phyloP scores from a whole-genome alignment of 2,329 filamentous ascomycete genomes.

The Zopfia rhizophila region DNA sequence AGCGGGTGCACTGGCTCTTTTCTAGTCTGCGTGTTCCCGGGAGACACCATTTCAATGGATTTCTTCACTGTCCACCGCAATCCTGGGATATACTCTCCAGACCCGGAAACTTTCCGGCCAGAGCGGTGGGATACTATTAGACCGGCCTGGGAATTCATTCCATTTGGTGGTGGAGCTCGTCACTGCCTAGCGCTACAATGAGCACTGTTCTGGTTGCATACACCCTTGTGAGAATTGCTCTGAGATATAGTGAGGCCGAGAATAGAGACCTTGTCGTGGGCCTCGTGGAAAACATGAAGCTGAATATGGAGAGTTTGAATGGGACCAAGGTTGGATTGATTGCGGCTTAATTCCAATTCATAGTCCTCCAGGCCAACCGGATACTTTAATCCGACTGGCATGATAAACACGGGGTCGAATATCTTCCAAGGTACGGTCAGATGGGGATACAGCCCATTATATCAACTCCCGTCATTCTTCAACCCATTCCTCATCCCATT shows the following conservation, averaged over 20 bases:
- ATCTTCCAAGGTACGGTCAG: too few species aligned
- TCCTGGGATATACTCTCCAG: slow-evolving; percentile 51
- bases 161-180: slow-evolving; percentile 19
- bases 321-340: slow-evolving; percentile 22
- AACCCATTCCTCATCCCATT: too few species aligned
- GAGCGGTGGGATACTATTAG: slow-evolving; percentile 33
- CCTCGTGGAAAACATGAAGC: slow-evolving; percentile 22
- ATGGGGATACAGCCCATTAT: too few species aligned
- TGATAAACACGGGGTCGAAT: too few species aligned
- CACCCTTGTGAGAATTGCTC: slow-evolving; percentile 20
- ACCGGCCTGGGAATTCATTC: slow-evolving; percentile 22
- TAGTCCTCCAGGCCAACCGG: too few species aligned
- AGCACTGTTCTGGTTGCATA: slow-evolving; percentile 22
- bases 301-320: slow-evolving; percentile 28
- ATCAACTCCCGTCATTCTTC: too few species aligned
- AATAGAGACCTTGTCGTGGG: slow-evolving; percentile 22
- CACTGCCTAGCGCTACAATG: slow-evolving; percentile 25
- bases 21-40: slow-evolving; percentile 16
- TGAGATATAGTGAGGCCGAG: slow-evolving; percentile 14
- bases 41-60: slow-evolving; percentile 39
- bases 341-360: too few species aligned
- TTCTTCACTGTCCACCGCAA: slow-evolving; percentile 60
- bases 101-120: slow-evolving; percentile 57
- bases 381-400: too few species aligned
- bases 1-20: slow-evolving; percentile 19